Evolutionary conservation across 495 filamentous ascomycete genomes (phyloP), one percentile per base, ranked within the genome.

Genomic region (Chaetomidium leptoderma): DNA sequence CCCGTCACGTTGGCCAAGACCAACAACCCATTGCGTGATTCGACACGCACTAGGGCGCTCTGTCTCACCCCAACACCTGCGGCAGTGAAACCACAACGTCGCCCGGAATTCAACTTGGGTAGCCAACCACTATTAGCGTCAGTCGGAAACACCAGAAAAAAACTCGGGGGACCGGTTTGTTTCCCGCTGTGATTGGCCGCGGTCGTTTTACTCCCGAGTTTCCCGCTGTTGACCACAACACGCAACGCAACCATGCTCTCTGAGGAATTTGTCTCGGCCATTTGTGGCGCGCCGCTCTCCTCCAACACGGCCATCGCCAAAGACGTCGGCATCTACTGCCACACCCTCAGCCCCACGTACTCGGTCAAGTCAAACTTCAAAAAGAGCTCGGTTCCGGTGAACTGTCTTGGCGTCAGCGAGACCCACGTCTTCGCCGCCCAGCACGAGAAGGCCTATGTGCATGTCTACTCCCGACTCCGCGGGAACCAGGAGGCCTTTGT

Each of bases 401-500:
- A 91, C 71, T 86, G 89, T 59, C 74, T 98, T 26, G 93, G 89
- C 30, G 81, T 90, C 57, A 96, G 82, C 67, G 78, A 83, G 37
- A 85, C 86, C 21, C 93, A 98, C 68, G 79, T 97, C 33, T 98
- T 95, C 65, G 85, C 92, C 2, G 92, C 88, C 8, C 93, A 98
- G 67, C 80, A 83, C 14, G 91, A 90, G 36, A 97, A 97, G 71
- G 90, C 91, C 1, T 86, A 95, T 29, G 78, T 98, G 6, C 90
- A 97, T 74, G 88, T 98, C 52, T 97, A 96, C 68, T 89, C 81
- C 51, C 81, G 91, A 47, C 79, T 86, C 53, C 88, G 87, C 45
- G 88, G 88, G 16, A 93, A 87, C 61, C 88, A 95, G 66, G 92
- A 97, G 71, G 86, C 89, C 7, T 77, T 88, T 21, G 83, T 96